These are phyloP conservation scores for Starmera amethionina DNA, from an alignment of 805 yeast species.

Conservation along the genomic window DNA sequence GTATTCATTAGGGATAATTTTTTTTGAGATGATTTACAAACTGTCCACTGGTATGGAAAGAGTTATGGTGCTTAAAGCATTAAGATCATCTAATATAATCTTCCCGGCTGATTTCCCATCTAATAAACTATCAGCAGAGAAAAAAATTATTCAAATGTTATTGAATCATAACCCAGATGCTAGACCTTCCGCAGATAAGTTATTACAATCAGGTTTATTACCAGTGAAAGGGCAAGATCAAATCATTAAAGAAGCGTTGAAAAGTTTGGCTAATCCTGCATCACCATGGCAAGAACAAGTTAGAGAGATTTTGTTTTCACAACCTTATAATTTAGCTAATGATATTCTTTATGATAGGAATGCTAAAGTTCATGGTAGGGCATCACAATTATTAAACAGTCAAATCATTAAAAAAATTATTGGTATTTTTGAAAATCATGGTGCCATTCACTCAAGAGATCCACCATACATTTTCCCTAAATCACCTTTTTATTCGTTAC, in stretches of 20 bases:
- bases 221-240: constrained; percentile 90
- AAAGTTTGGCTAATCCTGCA: constrained; percentile 77
- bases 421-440: constrained; percentile 66
- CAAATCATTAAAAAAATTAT: constrained; percentile 52
- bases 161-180: constrained; percentile 69
- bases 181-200: constrained; percentile 71
- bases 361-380: constrained; percentile 18
- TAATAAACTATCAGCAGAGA: constrained; percentile 44
- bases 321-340: constrained; percentile 75
- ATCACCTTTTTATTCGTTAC: constrained; percentile 58
- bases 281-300: constrained; percentile 95
- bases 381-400: constrained; percentile 47
- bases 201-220: constrained; percentile 71
- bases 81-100: constrained; percentile 48
- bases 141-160: constrained; percentile 53
- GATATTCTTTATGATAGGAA: constrained; percentile 71
- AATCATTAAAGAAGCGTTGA: constrained; percentile 78
- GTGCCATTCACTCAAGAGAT: constrained; percentile 69
- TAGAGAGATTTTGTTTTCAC: constrained; percentile 74
- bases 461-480: constrained; percentile 73
- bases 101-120: constrained; percentile 65
- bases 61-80: constrained; percentile 53
- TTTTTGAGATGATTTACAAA: constrained; percentile 88
- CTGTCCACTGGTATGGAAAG: constrained; percentile 93
- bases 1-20: constrained; percentile 90